These are phyloP conservation scores for Annona squamosa DNA, from an alignment of 164 flowering plant species.

Conservation along the genomic window DNA sequence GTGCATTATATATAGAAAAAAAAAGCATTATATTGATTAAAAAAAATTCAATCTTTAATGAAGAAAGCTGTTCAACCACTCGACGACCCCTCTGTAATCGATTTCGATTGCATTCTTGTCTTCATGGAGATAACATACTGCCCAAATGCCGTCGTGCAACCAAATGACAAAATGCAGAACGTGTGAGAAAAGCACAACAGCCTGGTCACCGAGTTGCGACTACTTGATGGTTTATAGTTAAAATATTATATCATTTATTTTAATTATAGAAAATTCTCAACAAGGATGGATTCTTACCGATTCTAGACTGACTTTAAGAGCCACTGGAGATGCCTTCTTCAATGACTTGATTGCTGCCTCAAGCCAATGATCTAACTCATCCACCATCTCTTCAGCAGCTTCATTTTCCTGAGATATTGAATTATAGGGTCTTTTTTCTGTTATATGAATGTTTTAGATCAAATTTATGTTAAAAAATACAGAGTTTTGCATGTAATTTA, in stretches of 20 bases:
- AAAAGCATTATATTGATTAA: background rate
- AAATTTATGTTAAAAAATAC: too few relatives aligned
- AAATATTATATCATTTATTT: too few relatives aligned
- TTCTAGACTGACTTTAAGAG: constrained; percentile 73
- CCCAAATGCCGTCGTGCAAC: too few relatives aligned
- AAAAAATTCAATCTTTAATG: too few relatives aligned
- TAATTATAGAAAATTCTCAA: background rate
- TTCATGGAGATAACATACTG: too few relatives aligned
- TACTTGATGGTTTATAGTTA: background rate
- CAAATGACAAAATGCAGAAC: too few relatives aligned
- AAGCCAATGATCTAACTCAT: constrained; percentile 39
- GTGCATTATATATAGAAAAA: background rate
- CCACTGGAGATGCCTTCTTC: constrained; percentile 76
- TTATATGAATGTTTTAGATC: too few relatives aligned
- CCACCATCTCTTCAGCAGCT: constrained; percentile 20
- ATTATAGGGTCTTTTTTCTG: too few relatives aligned
- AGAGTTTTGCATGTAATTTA: too few relatives aligned
- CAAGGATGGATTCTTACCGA: constrained; percentile 33
- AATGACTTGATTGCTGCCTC: constrained; percentile 36
- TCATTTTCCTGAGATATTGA: constrained; percentile 40
- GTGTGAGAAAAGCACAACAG: too few relatives aligned
- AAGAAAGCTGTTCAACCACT: background rate
- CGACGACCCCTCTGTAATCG: background rate
- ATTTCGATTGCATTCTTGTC: background rate
- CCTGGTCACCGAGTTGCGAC: background rate